Percentiles rank a stretch among this genome's conserved stretches.
phyloP scores from a whole-genome alignment of 1,284 basidiomycete species.

The Pholiota adiposa region DNA sequence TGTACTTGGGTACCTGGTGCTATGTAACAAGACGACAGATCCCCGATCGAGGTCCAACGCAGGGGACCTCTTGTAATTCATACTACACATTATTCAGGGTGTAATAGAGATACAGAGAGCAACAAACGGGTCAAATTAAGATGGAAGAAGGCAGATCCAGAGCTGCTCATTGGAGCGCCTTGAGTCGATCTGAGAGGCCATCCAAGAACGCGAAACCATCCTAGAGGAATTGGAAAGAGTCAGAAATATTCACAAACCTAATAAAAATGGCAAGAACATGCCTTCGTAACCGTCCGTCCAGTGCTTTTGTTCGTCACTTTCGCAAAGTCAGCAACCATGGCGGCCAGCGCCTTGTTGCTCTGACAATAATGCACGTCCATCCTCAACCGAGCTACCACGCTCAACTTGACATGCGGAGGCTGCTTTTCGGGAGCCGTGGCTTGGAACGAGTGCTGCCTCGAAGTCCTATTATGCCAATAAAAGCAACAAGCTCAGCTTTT shows the following conservation, averaged over 20 bases:
- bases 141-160: background rate
- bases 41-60: background rate
- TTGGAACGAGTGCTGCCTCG: slow-evolving; percentile 41
- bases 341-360: slow-evolving; percentile 58
- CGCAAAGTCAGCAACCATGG: slow-evolving; percentile 69
- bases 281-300: slow-evolving; percentile 71
- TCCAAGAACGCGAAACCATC: slow-evolving; percentile 75
- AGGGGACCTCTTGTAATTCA: background rate
- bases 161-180: slow-evolving; percentile 31
- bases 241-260: slow-evolving; percentile 1
- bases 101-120: background rate
- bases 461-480: slow-evolving; percentile 37
- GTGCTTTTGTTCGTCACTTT: slow-evolving; percentile 65
- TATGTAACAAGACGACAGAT: slow-evolving; percentile 6
- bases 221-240: slow-evolving; percentile 28
- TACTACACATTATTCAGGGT: background rate
- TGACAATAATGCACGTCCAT: slow-evolving; percentile 53
- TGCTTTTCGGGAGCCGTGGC: slow-evolving; percentile 38
- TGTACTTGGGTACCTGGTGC: background rate
- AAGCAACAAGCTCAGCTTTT: background rate
- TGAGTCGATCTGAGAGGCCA: slow-evolving; percentile 56
- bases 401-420: slow-evolving; percentile 56
- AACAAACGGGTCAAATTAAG: background rate
- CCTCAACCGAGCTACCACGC: slow-evolving; percentile 58
- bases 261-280: slow-evolving; percentile 19